A percentile compares a stretch with the other conserved stretches of the same genome.
Evolutionary conservation across 805 yeast species (phyloP).

Genomic region (Lachancea waltii): DNA sequence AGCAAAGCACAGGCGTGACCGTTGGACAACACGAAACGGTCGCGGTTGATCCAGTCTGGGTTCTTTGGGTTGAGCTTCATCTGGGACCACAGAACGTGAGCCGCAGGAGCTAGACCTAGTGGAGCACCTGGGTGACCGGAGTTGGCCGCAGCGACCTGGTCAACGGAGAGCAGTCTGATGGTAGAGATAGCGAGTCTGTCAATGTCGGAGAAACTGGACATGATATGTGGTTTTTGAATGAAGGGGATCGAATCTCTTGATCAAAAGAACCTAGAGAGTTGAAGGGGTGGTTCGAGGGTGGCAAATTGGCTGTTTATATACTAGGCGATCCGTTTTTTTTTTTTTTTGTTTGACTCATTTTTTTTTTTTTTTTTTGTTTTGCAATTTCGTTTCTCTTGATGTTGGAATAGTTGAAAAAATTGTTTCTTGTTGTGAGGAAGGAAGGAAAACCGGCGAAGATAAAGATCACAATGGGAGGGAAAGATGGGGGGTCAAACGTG

Average conservation of each 20-base stretch:
- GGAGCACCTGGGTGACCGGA: slow-evolving; percentile 99
- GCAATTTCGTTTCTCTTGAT: neutral
- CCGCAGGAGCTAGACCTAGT: slow-evolving; percentile 93
- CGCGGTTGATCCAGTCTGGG: slow-evolving; percentile 91
- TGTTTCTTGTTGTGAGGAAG: too few relatives aligned
- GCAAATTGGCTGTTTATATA: neutral
- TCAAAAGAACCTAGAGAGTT: too few relatives aligned
- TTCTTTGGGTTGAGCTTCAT: slow-evolving; percentile 85
- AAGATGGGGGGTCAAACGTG: too few relatives aligned
- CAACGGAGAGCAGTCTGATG: slow-evolving; percentile 83
- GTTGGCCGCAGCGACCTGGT: slow-evolving; percentile 79
- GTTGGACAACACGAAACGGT: slow-evolving; percentile 88
- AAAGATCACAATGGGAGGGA: too few relatives aligned
- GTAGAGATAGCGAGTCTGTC: slow-evolving; percentile 78
- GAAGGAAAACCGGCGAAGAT: too few relatives aligned
- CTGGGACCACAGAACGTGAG: slow-evolving; percentile 73
- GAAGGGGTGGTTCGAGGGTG: too few relatives aligned
- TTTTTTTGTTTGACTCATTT: neutral
- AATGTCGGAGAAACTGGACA: slow-evolving; percentile 43
- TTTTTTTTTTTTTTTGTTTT: slow-evolving; percentile 4
- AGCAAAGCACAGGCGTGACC: slow-evolving; percentile 94
- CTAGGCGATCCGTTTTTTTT: slow-evolving; percentile 3
- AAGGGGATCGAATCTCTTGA: neutral
- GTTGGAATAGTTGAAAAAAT: too few relatives aligned
- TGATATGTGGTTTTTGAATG: slow-evolving; percentile 9